phyloP scores from a whole-genome alignment of 2,329 filamentous ascomycete species.

The Calonectria naviculata region DNA sequence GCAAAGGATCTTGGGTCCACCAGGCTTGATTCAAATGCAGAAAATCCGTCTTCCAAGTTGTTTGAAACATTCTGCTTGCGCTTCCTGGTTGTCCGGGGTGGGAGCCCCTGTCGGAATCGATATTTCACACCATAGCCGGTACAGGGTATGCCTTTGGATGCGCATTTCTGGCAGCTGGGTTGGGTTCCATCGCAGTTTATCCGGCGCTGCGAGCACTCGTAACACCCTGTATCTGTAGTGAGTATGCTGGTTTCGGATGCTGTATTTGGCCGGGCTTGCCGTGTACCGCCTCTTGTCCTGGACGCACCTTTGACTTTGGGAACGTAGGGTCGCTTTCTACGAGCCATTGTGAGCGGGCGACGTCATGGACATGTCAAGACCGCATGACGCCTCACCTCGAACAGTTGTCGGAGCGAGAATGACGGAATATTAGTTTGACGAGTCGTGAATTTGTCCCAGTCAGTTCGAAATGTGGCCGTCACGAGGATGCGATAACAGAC shows the following conservation, averaged over 20 bases:
- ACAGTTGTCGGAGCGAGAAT: neutral
- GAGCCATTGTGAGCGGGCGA: neutral
- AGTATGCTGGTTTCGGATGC: neutral
- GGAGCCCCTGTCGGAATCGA: constrained; percentile 14
- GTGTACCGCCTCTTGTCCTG: neutral
- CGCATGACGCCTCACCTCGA: neutral
- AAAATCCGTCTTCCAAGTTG: too few species aligned
- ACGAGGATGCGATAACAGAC: neutral
- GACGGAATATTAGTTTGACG: neutral
- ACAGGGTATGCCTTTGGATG: constrained; percentile 6
- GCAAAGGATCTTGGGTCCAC: neutral
- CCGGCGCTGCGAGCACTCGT: constrained; percentile 17
- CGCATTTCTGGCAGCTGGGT: constrained; percentile 9
- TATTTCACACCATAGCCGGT: constrained; percentile 14
- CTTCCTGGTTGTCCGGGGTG: neutral
- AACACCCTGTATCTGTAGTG: neutral
- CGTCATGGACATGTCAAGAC: neutral
- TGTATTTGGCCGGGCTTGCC: neutral
- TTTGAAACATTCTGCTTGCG: neutral
- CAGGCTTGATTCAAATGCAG: too few species aligned
- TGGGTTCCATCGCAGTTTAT: constrained; percentile 17
- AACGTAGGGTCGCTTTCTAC: constrained; percentile 17
- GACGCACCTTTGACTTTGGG: constrained; percentile 21
- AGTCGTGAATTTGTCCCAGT: neutral
- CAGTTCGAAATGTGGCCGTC: neutral